Conservation (phyloP, 2,329 filamentous ascomycete species). For the Aspergillus novofumigatus region DNA sequence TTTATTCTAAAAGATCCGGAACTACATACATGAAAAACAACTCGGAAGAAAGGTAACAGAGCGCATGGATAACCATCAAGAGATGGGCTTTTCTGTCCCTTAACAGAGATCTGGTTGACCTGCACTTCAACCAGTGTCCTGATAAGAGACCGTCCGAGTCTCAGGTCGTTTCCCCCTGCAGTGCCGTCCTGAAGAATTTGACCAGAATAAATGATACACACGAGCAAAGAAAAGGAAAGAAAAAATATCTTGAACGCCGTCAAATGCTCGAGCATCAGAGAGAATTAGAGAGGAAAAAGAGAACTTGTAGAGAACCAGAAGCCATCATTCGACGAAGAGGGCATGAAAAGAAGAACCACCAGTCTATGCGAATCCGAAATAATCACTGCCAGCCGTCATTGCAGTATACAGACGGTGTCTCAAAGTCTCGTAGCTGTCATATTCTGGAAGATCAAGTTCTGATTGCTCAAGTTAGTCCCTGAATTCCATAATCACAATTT, state of each 20-base stretch:
- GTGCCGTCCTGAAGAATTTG: conserved; percentile 3
- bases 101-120: conserved; percentile 27
- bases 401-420: conserved; percentile 87
- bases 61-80: conserved; percentile 1
- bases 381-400: conserved; percentile 96
- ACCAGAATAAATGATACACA: conserved; percentile 19
- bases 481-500: background rate
- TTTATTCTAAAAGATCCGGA: background rate
- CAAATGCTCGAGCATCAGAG: conserved; percentile 30
- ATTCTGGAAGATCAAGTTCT: conserved; percentile 98
- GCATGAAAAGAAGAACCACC: conserved; percentile 4
- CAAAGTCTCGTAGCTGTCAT: conserved; percentile 90
- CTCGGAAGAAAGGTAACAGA: conserved; percentile 3
- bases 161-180: background rate
- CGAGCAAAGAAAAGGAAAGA: conserved; percentile 11
- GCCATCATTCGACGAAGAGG: background rate
- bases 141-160: conserved; percentile 1
- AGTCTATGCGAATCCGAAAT: conserved; percentile 87
- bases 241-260: conserved; percentile 28
- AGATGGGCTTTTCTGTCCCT: conserved; percentile 3
- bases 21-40: conserved; percentile 11
- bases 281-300: conserved; percentile 2
- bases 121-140: conserved; percentile 37
- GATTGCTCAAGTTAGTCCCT: conserved; percentile 33
- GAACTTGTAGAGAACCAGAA: background rate